phyloP scores from a whole-genome alignment of 108 stramenopile genomes.

The Skeletonema costatum region DNA sequence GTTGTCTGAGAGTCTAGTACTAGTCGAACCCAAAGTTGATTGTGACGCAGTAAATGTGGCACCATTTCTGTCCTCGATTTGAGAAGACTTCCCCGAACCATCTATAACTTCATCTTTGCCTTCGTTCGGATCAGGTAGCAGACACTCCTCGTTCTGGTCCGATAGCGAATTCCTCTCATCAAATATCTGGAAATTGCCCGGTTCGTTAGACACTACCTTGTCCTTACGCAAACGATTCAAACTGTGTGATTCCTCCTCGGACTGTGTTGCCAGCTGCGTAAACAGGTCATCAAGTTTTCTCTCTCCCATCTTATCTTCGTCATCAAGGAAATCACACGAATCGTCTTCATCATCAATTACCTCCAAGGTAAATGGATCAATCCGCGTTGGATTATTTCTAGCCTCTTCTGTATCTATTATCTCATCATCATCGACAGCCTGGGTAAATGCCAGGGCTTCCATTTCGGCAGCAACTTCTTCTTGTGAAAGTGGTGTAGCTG shows the following conservation, averaged over 20 bases:
- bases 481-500: constrained; percentile 35
- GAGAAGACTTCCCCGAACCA: background rate
- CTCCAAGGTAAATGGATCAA: constrained; percentile 61
- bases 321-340: constrained; percentile 28
- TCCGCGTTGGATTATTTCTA: constrained; percentile 45
- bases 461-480: constrained; percentile 50
- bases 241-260: background rate
- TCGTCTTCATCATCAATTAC: constrained; percentile 34
- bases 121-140: background rate
- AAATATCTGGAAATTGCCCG: background rate
- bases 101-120: background rate
- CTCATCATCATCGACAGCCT: constrained; percentile 66
- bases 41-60: background rate
- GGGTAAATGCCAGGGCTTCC: constrained; percentile 46
- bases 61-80: background rate
- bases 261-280: constrained; percentile 58
- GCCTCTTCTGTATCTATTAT: constrained; percentile 19
- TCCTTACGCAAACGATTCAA: background rate
- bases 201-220: background rate
- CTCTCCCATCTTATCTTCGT: constrained; percentile 56
- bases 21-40: background rate
- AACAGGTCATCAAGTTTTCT: constrained; percentile 48
- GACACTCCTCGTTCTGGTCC: too few relatives aligned
- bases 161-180: background rate
- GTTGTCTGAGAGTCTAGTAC: background rate